Percentiles rank a stretch among this genome's conserved stretches.
phyloP scores from a whole-genome alignment of 495 filamentous ascomycete species.

The Tuber aestivum region DNA sequence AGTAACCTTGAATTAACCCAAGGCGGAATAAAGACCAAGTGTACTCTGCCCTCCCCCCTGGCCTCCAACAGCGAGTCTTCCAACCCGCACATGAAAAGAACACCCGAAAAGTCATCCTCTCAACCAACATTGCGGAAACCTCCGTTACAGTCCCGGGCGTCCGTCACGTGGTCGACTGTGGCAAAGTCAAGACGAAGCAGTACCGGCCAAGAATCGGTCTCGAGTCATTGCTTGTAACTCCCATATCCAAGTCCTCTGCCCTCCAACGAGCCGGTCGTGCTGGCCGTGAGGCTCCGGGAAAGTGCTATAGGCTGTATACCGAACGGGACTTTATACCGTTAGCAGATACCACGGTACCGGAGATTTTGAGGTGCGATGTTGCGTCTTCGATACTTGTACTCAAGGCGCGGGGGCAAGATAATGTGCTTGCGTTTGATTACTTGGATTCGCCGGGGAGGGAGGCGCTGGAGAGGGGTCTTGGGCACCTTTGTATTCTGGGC shows the following conservation, averaged over 20 bases:
- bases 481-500: slow-evolving; percentile 70
- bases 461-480: slow-evolving; percentile 72
- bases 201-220: slow-evolving; percentile 78
- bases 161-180: slow-evolving; percentile 83
- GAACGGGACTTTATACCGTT: slow-evolving; percentile 66
- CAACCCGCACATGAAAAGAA: slow-evolving; percentile 60
- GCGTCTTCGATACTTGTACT: slow-evolving; percentile 81
- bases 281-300: slow-evolving; percentile 82
- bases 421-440: slow-evolving; percentile 77
- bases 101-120: slow-evolving; percentile 82
- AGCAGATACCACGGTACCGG: slow-evolving; percentile 69
- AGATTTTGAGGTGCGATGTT: slow-evolving; percentile 86
- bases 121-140: slow-evolving; percentile 97
- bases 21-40: slow-evolving; percentile 37
- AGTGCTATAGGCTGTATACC: slow-evolving; percentile 87
- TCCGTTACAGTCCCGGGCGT: slow-evolving; percentile 95
- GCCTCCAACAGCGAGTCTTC: slow-evolving; percentile 80
- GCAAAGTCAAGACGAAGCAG: slow-evolving; percentile 89
- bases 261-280: slow-evolving; percentile 90
- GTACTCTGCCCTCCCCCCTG: slow-evolving; percentile 66
- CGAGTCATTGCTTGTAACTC: slow-evolving; percentile 83
- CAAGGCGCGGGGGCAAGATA: slow-evolving; percentile 82
- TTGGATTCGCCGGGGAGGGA: slow-evolving; percentile 74
- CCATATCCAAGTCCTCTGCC: slow-evolving; percentile 87
- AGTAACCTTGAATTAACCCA: too few species aligned